Evolutionary conservation across 768 basidiomycete genomes (phyloP), one percentile per base, ranked within the genome.

Genomic region (Macrolepiota dolichaula): DNA sequence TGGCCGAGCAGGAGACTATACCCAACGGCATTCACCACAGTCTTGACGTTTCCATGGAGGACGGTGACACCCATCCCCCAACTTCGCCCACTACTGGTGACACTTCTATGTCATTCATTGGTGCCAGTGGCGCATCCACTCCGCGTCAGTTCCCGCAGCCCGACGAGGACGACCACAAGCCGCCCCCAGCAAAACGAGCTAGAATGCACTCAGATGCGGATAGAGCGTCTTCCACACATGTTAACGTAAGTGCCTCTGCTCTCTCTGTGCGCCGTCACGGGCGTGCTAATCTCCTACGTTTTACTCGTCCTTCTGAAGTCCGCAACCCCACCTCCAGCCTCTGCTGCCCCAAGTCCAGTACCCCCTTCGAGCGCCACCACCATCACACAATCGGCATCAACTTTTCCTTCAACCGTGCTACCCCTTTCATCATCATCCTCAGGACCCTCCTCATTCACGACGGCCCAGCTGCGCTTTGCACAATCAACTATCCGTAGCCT

Each of bases 101-200:
- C 50, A 74, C 75, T 4, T 79, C 81, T 10, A 75, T 74, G 70
- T 71, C 69, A 51, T 72, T 68, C 61, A 64, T 74, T 47, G 76
- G 76, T 17, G 69, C 72, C 55, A 72, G 67, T 62, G 73, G 72
- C 53, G 66, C 75, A 24, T 78, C 68, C 74, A 51, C 66, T 71
- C 76, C 75, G 55, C 70, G 69, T 63, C 69, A 66, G 67, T 71
- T 55, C 61, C 69, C 63, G 35, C 71, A 74, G 35, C 68, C 66
- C 24, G 78, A 77, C 60, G 81, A 84, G 66, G 85, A 87, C 62
- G 85, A 87, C 63, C 79, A 83, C 61, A 76, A 80, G 63, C 89
- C 87, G 13, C 90, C 88, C n/a, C 92, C 92, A 29, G 88, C 91
- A 62, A 94, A 94, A 81, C 83, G 92, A 63, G 82, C 89, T 29